Base-by-base conservation (phyloP, 2,329 filamentous ascomycete genomes). In the Penicillium digitatum region DNA sequence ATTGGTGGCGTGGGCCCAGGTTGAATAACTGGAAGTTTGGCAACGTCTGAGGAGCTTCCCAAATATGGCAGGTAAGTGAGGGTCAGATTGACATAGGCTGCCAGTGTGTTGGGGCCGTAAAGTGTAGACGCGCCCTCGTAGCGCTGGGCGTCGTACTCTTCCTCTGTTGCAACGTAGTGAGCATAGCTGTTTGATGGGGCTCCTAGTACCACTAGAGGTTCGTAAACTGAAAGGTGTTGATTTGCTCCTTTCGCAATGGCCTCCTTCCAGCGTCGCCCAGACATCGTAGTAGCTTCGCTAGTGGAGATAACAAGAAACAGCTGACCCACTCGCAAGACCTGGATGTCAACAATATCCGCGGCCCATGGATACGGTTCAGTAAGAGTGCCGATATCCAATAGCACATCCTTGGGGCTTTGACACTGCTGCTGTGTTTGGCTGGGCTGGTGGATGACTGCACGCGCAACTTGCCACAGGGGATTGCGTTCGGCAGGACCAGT, bases 61-160 rank as follows among this genome's bases (percentile, higher is more conserved):
- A 95, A 82, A 69, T 87, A 87, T 16, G 80, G 81, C 3, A 94
- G 82, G 69, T 87, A 84, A 0, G 80, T 82, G n/a, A 91, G 78
- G 0, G 90, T 92, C 40, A 93, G 79, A 71, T 95, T 92, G 75
- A 96, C 89, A 76, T 94, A 94, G 0, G 91, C 93, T 34, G 88
- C 84, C 11, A 96, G 81, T 0, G 90, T 89, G 71, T 91, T 85
- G 2, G 82, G 88, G 0, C 93, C 93, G 70, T 89, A 94, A 2
- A 97, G 83, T 0, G 93, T 97, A 7, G 88, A 93, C 0, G 90
- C 93, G n/a, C 92, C 93, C 75, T 97, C 93, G 74, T 96, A 96
- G 10, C 93, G 87, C 75, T 96, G 93, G 43, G 94, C 79, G 12
- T 77, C 75, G 70, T 94, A 95, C 72, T 95, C 89, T 70, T 95